Evolutionary conservation across 768 basidiomycete genomes (phyloP).

Genomic region (Boletus pseudopeckii): DNA sequence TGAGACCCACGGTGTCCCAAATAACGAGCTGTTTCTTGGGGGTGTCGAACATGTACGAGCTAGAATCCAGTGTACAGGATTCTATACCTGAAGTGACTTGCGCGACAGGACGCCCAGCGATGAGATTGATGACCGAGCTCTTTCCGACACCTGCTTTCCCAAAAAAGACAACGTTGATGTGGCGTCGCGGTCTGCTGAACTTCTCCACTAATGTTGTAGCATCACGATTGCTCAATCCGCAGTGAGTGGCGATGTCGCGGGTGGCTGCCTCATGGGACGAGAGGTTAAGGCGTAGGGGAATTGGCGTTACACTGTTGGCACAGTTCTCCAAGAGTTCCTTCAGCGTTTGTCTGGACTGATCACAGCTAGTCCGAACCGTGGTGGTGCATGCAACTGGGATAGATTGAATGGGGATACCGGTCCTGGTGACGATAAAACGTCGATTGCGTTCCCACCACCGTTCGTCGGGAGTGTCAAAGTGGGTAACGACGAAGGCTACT

Average conservation of each 20-base stretch:
- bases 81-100: background rate
- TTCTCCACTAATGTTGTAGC: too few relatives aligned
- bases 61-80: background rate
- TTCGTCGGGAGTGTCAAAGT: conserved; percentile 26
- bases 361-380: too few relatives aligned
- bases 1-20: conserved; percentile 7
- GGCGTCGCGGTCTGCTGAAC: background rate
- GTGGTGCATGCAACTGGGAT: too few relatives aligned
- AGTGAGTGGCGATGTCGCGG: too few relatives aligned
- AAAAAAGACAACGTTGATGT: conserved; percentile 19
- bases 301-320: too few relatives aligned
- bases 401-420: too few relatives aligned
- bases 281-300: too few relatives aligned
- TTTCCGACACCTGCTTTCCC: conserved; percentile 30
- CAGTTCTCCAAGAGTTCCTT: background rate
- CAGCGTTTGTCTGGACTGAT: too few relatives aligned
- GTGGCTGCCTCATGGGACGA: too few relatives aligned
- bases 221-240: too few relatives aligned
- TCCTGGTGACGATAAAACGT: too few relatives aligned
- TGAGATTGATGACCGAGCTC: conserved; percentile 25
- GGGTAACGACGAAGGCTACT: conserved; percentile 33
- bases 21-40: background rate
- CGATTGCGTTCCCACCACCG: conserved; percentile 35
- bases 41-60: background rate
- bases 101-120: background rate